Evolutionary conservation across 2,329 filamentous ascomycete species (phyloP), one percentile per base, ranked within the genome.

Genomic region (Xenoacremonium recifei): DNA sequence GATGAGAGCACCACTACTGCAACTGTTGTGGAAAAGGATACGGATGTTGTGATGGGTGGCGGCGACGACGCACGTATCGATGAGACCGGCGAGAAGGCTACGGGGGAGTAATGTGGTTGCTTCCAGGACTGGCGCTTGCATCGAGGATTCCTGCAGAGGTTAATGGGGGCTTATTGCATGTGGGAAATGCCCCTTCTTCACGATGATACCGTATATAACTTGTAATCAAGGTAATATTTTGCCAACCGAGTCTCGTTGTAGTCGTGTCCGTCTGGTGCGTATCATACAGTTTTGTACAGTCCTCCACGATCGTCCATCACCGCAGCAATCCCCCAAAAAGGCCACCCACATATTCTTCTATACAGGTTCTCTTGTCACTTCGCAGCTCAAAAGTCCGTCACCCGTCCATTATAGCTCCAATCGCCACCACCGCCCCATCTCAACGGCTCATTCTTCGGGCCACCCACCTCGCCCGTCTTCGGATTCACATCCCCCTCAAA

Each of bases 391-490:
- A 99, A 99, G 68, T 99, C 93, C 18, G 92, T 97, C 40, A 95
- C 91, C 50, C 92, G 75, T 35, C 93, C 93, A 66, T 96, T 96
- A 66, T 88, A 99, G 64, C 89, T 96, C 86, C 91, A 99, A 57
- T 85, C 81, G 1, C 88, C 84, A 0, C 58, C 63, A 15, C 76
- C 72, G 1, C 90, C 90, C 92, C 92, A 96, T 56, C 91, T 73
- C 62, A 97, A 61, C 38, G 93, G 93, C 68, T 99, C 92, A 61
- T 95, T 97, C 82, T 97, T 99, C 5, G 93, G 93, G 1, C 93
- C 93, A 5, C 93, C 93, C 10, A 96, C 82, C 75, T 99, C 93
- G 18, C 93, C 93, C 2, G 93, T 99, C 73, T 85, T 86, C 3
- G 93, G 93, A 65, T 99, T 97, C 41, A 75, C 77, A 40, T 97